Percentiles rank a stretch among this genome's conserved stretches.
phyloP scores from a whole-genome alignment of 345 rosid species.

The Salix purpurea region DNA sequence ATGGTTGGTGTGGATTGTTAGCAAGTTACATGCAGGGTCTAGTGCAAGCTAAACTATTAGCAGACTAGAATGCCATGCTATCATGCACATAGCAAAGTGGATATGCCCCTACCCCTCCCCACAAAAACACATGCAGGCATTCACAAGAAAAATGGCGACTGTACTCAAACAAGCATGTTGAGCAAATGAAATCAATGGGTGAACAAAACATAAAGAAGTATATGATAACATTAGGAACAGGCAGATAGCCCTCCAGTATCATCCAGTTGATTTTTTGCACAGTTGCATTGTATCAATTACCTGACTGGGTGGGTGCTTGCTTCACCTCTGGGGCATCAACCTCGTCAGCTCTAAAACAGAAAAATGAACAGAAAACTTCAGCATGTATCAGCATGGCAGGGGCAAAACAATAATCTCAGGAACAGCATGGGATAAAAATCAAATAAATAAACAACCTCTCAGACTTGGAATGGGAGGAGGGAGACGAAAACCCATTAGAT shows the following conservation, averaged over 20 bases:
- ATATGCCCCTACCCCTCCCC: background rate
- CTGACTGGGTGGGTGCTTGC: constrained; percentile 33
- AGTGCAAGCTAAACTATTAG: too few relatives aligned
- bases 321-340: constrained; percentile 43
- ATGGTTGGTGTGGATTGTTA: too few relatives aligned
- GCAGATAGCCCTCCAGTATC: background rate
- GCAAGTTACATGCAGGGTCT: too few relatives aligned
- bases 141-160: too few relatives aligned
- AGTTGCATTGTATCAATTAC: constrained; percentile 21
- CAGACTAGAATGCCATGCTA: too few relatives aligned
- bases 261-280: background rate
- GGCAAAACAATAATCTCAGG: constrained; percentile 4
- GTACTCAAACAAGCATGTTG: background rate
- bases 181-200: background rate
- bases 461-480: constrained; percentile 13
- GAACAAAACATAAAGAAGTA: background rate
- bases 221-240: background rate
- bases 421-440: background rate
- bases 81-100: too few relatives aligned
- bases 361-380: constrained; percentile 5
- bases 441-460: constrained; percentile 41
- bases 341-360: constrained; percentile 34
- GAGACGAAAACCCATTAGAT: constrained; percentile 29
- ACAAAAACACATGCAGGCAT: too few relatives aligned
- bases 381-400: constrained; percentile 2